These are phyloP conservation scores for Lathyrus aphaca DNA, from an alignment of 306 rosid species.

Conservation along the genomic window DNA sequence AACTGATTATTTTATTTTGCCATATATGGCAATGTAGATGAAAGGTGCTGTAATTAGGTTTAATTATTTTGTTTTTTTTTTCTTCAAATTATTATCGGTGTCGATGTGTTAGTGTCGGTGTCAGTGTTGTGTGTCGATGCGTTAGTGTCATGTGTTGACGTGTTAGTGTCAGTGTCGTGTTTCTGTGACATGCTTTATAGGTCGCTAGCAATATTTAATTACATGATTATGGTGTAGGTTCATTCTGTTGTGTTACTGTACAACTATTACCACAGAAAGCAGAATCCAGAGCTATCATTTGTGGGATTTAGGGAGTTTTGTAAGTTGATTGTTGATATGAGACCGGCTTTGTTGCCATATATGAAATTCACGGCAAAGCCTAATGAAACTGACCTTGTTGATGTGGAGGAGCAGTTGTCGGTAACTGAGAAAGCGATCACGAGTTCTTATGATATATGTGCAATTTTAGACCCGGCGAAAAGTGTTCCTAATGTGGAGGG, in stretches of 20 bases:
- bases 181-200: no score
- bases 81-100: no score
- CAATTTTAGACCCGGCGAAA: conserved; percentile 55
- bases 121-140: no score
- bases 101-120: no score
- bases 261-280: conserved; percentile 77
- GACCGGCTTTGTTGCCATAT: conserved; percentile 59
- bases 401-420: conserved; percentile 60
- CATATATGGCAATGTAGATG: no score
- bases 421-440: conserved; percentile 55
- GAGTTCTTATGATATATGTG: conserved; percentile 66
- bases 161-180: no score
- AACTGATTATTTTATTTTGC: no score
- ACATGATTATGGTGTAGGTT: conserved; percentile 52
- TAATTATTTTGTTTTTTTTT: no score
- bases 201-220: no score
- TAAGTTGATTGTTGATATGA: conserved; percentile 60
- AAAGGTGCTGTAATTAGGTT: no score
- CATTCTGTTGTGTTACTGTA: conserved; percentile 74
- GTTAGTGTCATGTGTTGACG: no score
- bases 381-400: conserved; percentile 47
- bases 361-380: conserved; percentile 55
- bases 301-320: conserved; percentile 64
- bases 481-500: conserved; percentile 57
- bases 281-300: conserved; percentile 51